Evolutionary conservation across 2,329 filamentous ascomycete species (phyloP).

Genomic region (Bipolaris victoriae): DNA sequence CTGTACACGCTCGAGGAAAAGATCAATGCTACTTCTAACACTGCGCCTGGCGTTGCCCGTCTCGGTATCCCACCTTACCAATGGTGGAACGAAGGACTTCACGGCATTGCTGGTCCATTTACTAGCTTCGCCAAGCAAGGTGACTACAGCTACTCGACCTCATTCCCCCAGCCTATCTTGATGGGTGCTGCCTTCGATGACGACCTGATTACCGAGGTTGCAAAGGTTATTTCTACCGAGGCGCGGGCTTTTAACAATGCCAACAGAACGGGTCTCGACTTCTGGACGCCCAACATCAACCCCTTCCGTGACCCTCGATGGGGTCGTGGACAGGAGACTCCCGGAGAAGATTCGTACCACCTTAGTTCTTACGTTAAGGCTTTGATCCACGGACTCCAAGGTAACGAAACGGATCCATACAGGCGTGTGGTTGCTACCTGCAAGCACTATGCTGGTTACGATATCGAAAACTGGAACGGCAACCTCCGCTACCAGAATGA

Average conservation of each 20-base stretch:
- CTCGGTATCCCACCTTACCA: conserved; percentile 65
- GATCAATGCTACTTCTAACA: conserved; percentile 60
- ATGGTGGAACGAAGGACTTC: conserved; percentile 48
- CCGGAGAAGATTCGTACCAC: conserved; percentile 63
- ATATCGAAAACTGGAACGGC: conserved; percentile 43
- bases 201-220: conserved; percentile 64
- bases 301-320: conserved; percentile 68
- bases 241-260: conserved; percentile 70
- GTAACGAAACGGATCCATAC: conserved; percentile 42
- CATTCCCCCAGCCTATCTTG: conserved; percentile 69
- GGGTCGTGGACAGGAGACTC: conserved; percentile 61
- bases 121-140: conserved; percentile 62
- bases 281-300: conserved; percentile 72
- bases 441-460: conserved; percentile 50
- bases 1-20: conserved; percentile 49
- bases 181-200: conserved; percentile 70
- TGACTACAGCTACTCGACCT: conserved; percentile 67
- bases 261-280: conserved; percentile 60
- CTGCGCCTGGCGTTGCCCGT: conserved; percentile 52
- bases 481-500: conserved; percentile 58
- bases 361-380: conserved; percentile 60
- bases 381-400: conserved; percentile 62
- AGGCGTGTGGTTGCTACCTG: conserved; percentile 40
- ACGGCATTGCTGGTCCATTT: conserved; percentile 59
- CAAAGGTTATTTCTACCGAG: conserved; percentile 64